These are phyloP conservation scores for Coemansia aciculifera DNA, from an alignment of 192 early-diverging fungal species.

Conservation along the genomic window DNA sequence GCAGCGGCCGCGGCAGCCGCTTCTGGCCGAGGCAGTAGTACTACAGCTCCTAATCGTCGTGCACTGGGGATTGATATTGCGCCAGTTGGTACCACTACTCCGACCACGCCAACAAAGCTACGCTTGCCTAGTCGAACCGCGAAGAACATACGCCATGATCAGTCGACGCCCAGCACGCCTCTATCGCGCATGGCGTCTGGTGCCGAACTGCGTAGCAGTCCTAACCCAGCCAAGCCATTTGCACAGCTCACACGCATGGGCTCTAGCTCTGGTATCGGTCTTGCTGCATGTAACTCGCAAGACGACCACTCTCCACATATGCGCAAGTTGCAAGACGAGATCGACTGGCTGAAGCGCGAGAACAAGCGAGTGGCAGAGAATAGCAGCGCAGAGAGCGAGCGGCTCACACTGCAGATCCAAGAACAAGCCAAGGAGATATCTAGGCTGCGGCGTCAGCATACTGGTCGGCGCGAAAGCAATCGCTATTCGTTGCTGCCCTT, in stretches of 20 bases:
- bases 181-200: constrained; percentile 20
- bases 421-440: constrained; percentile 47
- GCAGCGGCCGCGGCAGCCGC: background rate
- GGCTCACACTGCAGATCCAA: constrained; percentile 42
- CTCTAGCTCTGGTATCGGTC: background rate
- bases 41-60: constrained; percentile 3
- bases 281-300: background rate
- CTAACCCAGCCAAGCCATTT: background rate
- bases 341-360: constrained; percentile 22
- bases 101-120: constrained; percentile 18
- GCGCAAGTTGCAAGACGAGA: constrained; percentile 27
- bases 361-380: constrained; percentile 15
- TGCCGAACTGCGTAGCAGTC: constrained; percentile 11
- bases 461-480: constrained; percentile 35
- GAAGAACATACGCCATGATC: constrained; percentile 14
- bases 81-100: background rate
- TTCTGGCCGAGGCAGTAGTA: background rate
- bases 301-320: background rate
- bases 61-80: constrained; percentile 21
- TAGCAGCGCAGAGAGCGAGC: constrained; percentile 28
- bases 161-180: constrained; percentile 2
- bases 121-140: constrained; percentile 36
- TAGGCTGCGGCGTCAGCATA: constrained; percentile 38
- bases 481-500: constrained; percentile 41
- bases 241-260: background rate